Conservation (phyloP, 176 grass and related monocot species). For the Microstegium vimineum region DNA sequence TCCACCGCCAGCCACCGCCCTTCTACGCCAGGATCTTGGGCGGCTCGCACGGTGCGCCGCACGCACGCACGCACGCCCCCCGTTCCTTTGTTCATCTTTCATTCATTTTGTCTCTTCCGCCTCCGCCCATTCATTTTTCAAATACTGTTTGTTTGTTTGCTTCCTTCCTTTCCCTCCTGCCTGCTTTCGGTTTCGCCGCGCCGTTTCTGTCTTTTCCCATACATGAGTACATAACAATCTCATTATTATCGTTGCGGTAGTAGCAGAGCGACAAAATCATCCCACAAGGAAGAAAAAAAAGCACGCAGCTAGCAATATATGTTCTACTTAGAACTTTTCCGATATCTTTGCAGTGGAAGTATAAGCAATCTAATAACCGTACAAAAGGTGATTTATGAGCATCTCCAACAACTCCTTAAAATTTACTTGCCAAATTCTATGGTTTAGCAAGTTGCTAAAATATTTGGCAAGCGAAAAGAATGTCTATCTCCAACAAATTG, state of each 20-base stretch:
- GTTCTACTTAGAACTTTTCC: not conserved
- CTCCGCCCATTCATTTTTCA: no score
- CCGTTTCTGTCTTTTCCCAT: not conserved
- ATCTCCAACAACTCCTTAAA: no score
- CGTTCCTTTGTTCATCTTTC: no score
- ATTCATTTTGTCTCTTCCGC: not conserved
- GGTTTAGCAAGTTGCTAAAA: no score
- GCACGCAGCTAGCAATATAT: no score
- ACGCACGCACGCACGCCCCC: not conserved
- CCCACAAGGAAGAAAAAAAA: not conserved
- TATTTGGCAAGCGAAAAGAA: no score
- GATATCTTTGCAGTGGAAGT: not conserved
- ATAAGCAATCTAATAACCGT: no score
- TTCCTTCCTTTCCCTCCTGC: no score
- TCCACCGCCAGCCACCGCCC: slow-evolving; percentile 31
- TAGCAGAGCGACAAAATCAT: not conserved
- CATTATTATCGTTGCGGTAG: not conserved
- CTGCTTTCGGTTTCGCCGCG: not conserved
- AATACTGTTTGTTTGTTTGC: not conserved
- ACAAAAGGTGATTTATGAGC: no score
- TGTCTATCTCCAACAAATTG: no score
- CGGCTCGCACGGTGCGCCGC: slow-evolving; percentile 14
- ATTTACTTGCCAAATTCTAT: no score
- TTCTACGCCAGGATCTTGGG: slow-evolving; percentile 41
- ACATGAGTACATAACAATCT: no score